phyloP scores from a whole-genome alignment of 169 alveolate species.

The Eimeria falciformis region DNA sequence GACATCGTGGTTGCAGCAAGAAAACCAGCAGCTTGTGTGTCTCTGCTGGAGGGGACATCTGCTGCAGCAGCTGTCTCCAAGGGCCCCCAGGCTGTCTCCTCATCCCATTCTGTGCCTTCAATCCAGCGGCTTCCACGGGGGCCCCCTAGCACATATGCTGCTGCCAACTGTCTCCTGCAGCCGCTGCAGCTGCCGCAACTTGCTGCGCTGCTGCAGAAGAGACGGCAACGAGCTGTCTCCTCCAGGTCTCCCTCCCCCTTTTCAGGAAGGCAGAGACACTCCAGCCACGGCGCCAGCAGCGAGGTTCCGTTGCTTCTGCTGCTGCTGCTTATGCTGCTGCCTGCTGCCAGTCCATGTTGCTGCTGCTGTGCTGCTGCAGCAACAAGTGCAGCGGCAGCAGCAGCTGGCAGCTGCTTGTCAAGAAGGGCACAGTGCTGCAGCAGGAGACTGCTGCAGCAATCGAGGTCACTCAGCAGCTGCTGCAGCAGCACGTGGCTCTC shows the following conservation, averaged over 20 bases:
- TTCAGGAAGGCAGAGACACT: background rate
- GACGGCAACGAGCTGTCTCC: background rate
- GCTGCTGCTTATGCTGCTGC: constrained; percentile 34
- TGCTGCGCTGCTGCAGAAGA: background rate
- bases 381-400: constrained; percentile 44
- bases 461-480: constrained; percentile 24
- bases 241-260: background rate
- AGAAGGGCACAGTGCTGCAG: constrained; percentile 17
- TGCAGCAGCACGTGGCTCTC: constrained; percentile 30
- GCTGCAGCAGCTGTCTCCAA: constrained; percentile 46
- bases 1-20: background rate
- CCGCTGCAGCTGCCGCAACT: constrained; percentile 5
- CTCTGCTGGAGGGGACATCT: background rate
- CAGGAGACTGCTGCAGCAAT: constrained; percentile 29
- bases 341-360: background rate
- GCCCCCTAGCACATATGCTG: background rate
- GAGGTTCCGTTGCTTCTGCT: background rate
- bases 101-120: background rate
- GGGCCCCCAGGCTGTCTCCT: background rate
- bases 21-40: constrained; percentile 21
- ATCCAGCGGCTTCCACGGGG: background rate
- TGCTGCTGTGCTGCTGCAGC: constrained; percentile 60
- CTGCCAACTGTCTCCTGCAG: constrained; percentile 22
- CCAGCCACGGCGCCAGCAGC: constrained; percentile 11
- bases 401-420: constrained; percentile 19